These are phyloP conservation scores for Polysphondylium violaceum DNA, from an alignment of 78 protist genomes.

Conservation along the genomic window DNA sequence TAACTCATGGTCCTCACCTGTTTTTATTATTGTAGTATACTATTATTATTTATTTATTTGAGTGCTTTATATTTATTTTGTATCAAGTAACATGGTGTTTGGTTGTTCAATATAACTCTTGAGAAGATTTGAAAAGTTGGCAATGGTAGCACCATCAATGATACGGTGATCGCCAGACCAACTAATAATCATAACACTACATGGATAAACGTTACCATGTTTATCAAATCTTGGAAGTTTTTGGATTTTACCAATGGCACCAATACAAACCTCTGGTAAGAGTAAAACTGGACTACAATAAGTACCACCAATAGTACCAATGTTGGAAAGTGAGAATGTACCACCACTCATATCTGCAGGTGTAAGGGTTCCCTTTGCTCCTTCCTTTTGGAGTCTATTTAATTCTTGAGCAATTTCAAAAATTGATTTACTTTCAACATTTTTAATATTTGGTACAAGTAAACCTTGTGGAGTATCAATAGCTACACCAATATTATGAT, in stretches of 20 bases:
- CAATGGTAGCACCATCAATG: conserved; percentile 96
- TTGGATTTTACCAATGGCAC: conserved; percentile 88
- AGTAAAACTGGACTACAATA: conserved; percentile 91
- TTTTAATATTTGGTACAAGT: conserved; percentile 95
- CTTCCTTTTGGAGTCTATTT: conserved; percentile 87
- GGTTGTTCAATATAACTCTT: conserved; percentile 90
- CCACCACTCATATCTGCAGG: conserved; percentile 86
- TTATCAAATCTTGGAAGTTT: conserved; percentile 90
- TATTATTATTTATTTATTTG: background rate
- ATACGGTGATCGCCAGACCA: conserved; percentile 97
- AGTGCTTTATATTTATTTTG: conserved; percentile 55
- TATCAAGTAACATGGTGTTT: conserved; percentile 86
- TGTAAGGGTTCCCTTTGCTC: conserved; percentile 59
- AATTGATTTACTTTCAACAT: conserved; percentile 87
- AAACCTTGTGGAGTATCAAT: conserved; percentile 97
- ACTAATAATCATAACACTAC: conserved; percentile 73
- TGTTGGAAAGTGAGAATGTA: conserved; percentile 95
- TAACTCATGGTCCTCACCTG: too few relatives aligned
- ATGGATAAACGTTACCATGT: conserved; percentile 58
- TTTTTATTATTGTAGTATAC: background rate
- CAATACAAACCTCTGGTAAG: conserved; percentile 87
- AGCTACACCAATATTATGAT: conserved; percentile 97
- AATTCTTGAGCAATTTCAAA: conserved; percentile 95
- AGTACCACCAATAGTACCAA: conserved; percentile 97
- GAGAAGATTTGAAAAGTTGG: conserved; percentile 87